A percentile compares a stretch with the other conserved stretches of the same genome.
phyloP scores from a whole-genome alignment of 2,329 filamentous ascomycete genomes.

The Cladophialophora psammophila region DNA sequence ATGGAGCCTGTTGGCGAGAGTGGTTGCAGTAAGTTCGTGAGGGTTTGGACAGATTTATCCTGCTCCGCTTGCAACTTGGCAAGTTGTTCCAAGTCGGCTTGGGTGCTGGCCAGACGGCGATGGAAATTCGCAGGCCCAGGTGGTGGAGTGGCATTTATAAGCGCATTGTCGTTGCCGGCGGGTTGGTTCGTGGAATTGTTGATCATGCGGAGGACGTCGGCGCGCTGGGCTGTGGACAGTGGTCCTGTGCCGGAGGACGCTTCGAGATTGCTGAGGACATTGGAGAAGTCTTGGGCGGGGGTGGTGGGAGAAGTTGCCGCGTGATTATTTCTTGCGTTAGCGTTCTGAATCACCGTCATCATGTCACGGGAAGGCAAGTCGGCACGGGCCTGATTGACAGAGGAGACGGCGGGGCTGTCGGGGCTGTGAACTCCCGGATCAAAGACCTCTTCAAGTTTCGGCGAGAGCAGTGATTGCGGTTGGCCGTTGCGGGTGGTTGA shows the following conservation, averaged over 20 bases:
- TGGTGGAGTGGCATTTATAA: constrained; percentile 63
- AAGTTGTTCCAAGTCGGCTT: constrained; percentile 78
- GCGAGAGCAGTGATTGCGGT: constrained; percentile 35
- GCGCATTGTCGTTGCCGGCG: constrained; percentile 62
- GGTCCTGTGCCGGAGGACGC: constrained; percentile 51
- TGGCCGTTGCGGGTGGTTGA: constrained; percentile 11
- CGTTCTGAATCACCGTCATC: constrained; percentile 58
- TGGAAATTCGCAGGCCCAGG: constrained; percentile 60
- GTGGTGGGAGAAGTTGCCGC: constrained; percentile 44
- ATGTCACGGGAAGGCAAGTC: constrained; percentile 53
- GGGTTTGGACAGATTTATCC: constrained; percentile 75
- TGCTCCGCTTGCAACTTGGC: constrained; percentile 81
- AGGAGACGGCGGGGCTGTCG: constrained; percentile 9
- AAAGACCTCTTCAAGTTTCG: constrained; percentile 55
- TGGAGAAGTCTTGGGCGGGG: constrained; percentile 53
- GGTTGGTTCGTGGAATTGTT: constrained; percentile 53
- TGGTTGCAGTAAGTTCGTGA: constrained; percentile 77
- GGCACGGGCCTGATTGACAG: constrained; percentile 25
- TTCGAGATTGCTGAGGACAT: constrained; percentile 55
- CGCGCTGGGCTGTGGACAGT: constrained; percentile 54
- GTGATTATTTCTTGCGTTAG: constrained; percentile 51
- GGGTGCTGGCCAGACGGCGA: constrained; percentile 66
- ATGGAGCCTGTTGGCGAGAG: constrained; percentile 81
- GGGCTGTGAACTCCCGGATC: constrained; percentile 43
- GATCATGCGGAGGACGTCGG: constrained; percentile 57